Percentiles rank a stretch among this genome's conserved stretches.
These are phyloP conservation scores for Incumbomyces delicatus DNA, from an alignment of 2,329 filamentous ascomycete genomes.

Conservation along the genomic window DNA sequence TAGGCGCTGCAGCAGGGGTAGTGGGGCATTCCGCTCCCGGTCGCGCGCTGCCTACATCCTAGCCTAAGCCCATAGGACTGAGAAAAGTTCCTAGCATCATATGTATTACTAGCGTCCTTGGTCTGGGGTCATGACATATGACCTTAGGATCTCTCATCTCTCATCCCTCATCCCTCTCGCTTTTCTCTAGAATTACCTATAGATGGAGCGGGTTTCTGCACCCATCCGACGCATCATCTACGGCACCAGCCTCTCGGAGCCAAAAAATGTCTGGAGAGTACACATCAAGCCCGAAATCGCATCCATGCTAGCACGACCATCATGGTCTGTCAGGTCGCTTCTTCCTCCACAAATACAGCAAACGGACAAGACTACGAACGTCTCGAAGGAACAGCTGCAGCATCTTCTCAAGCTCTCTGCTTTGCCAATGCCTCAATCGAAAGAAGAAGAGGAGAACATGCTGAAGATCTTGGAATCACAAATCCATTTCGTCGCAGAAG, in stretches of 20 bases:
- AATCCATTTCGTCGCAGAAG: slow-evolving; percentile 78
- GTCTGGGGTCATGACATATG: too few relatives aligned
- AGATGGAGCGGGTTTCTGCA: background rate
- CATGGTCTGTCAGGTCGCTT: slow-evolving; percentile 74
- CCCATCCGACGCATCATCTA: slow-evolving; percentile 2
- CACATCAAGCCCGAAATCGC: slow-evolving; percentile 11
- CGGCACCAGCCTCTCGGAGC: background rate
- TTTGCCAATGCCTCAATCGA: slow-evolving; percentile 58
- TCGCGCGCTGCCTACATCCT: too few relatives aligned
- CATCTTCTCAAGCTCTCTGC: slow-evolving; percentile 86
- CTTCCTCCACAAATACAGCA: slow-evolving; percentile 37
- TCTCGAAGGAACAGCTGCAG: slow-evolving; percentile 60
- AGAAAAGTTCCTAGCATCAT: too few relatives aligned
- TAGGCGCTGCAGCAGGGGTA: too few relatives aligned
- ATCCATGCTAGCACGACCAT: slow-evolving; percentile 56
- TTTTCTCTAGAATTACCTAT: background rate
- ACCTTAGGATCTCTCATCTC: too few relatives aligned
- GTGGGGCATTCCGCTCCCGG: too few relatives aligned
- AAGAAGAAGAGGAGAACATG: slow-evolving; percentile 56
- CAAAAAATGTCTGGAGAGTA: background rate
- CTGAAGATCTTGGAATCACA: slow-evolving; percentile 68
- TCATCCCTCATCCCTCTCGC: background rate
- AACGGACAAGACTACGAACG: slow-evolving; percentile 25
- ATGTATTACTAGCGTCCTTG: too few relatives aligned
- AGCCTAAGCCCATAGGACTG: too few relatives aligned